These are phyloP conservation scores for Striga hermonthica DNA, from an alignment of 305 asterid genomes.

Conservation along the genomic window DNA sequence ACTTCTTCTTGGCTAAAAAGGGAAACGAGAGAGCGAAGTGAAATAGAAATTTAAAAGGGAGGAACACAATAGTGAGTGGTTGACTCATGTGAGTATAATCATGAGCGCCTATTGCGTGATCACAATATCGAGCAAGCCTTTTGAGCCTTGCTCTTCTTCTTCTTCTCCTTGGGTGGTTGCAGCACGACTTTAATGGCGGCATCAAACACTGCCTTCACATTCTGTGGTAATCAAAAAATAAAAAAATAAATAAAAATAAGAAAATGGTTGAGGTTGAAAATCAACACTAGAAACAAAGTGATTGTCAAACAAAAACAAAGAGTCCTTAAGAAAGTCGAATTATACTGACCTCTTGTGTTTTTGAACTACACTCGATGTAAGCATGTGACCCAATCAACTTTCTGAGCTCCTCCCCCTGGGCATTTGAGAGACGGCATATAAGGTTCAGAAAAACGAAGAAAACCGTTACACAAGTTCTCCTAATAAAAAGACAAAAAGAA, in stretches of 20 bases:
- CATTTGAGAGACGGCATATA: conserved; percentile 18
- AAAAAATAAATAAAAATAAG: conserved; percentile 13
- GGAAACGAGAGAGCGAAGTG: neutral
- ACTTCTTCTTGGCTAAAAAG: neutral
- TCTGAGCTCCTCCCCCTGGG: conserved; percentile 87
- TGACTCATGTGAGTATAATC: conserved; percentile 19
- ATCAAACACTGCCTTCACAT: conserved; percentile 86
- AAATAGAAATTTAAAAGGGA: neutral
- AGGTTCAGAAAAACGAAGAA: conserved; percentile 11
- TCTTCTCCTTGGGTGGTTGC: conserved; percentile 93
- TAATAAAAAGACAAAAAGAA: neutral
- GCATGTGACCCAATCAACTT: conserved; percentile 75
- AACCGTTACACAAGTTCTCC: neutral
- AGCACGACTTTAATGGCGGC: conserved; percentile 96
- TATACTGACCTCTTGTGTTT: conserved; percentile 68
- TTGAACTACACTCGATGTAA: conserved; percentile 90
- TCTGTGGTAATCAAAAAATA: conserved; percentile 38
- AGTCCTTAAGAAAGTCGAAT: neutral
- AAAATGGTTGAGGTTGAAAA: neutral
- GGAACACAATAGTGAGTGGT: conserved; percentile 27
- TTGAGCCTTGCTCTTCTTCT: conserved; percentile 81
- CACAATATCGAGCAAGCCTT: conserved; percentile 89
- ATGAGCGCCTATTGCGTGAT: conserved; percentile 34
- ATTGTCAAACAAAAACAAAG: neutral
- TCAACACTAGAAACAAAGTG: neutral